phyloP scores from a whole-genome alignment of 148 eudicot genomes.

The Diospyros kaki region DNA sequence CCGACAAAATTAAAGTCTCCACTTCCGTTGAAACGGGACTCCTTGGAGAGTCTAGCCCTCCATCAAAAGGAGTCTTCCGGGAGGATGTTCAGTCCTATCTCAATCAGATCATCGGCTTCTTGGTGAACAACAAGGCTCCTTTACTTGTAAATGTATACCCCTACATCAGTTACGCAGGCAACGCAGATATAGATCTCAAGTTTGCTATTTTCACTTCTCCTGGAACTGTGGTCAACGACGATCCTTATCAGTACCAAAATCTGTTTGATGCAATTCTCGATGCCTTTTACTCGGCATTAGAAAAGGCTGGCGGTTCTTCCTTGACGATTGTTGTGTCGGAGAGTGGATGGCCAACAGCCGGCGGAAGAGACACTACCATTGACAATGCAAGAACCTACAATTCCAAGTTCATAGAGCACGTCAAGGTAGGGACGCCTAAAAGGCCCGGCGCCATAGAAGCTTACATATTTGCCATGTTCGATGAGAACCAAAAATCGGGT shows the following conservation, averaged over 20 bases:
- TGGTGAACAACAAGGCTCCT: conserved; percentile 8
- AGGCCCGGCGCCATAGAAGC: conserved; percentile 39
- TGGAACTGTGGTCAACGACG: neutral
- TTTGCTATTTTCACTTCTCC: conserved; percentile 15
- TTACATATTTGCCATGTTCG: conserved; percentile 48
- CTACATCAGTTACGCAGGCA: conserved; percentile 8
- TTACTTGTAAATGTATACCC: conserved; percentile 12
- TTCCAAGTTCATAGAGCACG: conserved; percentile 35
- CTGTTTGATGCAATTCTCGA: conserved; percentile 36
- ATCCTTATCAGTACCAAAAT: conserved; percentile 1
- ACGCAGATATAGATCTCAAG: neutral
- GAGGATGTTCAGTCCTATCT: neutral
- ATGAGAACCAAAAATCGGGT: conserved; percentile 42
- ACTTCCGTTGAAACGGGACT: conserved; percentile 26
- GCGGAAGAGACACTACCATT: conserved; percentile 28
- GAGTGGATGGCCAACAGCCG: conserved; percentile 62
- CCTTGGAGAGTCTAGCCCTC: conserved; percentile 13
- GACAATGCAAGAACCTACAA: conserved; percentile 41
- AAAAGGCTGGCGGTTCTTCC: conserved; percentile 24
- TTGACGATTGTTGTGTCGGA: conserved; percentile 48
- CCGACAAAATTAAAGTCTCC: conserved; percentile 23
- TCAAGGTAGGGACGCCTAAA: conserved; percentile 43
- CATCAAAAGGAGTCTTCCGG: conserved; percentile 7
- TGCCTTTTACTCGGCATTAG: conserved; percentile 33
- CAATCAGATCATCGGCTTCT: conserved; percentile 6